A percentile compares a stretch with the other conserved stretches of the same genome.
Evolutionary conservation across 345 rosid genomes (phyloP).

Genomic region (Boechera divaricarpa): DNA sequence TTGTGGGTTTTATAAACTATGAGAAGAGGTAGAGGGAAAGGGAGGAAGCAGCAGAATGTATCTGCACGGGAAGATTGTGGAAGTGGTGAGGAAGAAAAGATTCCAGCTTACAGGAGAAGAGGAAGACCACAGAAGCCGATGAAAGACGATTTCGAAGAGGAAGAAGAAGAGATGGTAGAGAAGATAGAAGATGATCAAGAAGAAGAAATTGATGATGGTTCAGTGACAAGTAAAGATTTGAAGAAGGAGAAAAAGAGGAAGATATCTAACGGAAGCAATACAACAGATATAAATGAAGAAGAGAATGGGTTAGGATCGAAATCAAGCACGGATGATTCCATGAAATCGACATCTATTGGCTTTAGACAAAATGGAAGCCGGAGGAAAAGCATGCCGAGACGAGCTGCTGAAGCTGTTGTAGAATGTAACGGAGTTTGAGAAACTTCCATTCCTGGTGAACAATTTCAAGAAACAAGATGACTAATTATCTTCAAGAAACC

Average conservation of each 20-base stretch:
- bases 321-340: conserved; percentile 50
- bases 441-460: background rate
- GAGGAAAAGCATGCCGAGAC: conserved; percentile 75
- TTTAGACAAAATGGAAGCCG: conserved; percentile 66
- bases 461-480: conserved; percentile 21
- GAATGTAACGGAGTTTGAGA: conserved; percentile 58
- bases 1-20: conserved; percentile 24
- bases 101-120: conserved; percentile 59
- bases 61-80: conserved; percentile 57
- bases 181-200: conserved; percentile 50
- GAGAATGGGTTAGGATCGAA: conserved; percentile 57
- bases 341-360: conserved; percentile 51
- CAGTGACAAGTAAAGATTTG: conserved; percentile 46
- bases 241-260: conserved; percentile 66
- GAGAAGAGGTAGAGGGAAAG: conserved; percentile 75
- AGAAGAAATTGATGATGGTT: conserved; percentile 32
- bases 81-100: conserved; percentile 69
- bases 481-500: conserved; percentile 11
- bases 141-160: conserved; percentile 57
- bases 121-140: conserved; percentile 73
- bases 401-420: conserved; percentile 85
- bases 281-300: conserved; percentile 46
- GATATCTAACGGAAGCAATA: conserved; percentile 46
- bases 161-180: conserved; percentile 40
- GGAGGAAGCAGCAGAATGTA: conserved; percentile 64